Evolutionary conservation across 345 rosid species (phyloP).

Genomic region (Linum tenue): DNA sequence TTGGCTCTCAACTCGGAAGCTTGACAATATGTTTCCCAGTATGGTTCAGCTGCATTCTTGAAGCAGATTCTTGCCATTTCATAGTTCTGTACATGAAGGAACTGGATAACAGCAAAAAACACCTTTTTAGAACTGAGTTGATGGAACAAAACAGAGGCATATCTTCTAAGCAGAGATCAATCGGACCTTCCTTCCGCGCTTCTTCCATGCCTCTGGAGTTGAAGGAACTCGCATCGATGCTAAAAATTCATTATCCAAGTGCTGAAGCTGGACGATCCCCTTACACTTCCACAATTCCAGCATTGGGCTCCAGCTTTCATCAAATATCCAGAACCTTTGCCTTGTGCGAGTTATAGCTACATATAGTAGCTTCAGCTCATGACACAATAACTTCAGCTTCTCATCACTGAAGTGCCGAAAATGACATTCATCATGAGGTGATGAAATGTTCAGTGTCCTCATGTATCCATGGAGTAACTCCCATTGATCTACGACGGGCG

Average conservation of each 20-base stretch:
- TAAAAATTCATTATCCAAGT: slow-evolving; percentile 28
- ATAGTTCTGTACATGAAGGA: slow-evolving; percentile 30
- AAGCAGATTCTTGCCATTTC: slow-evolving; percentile 43
- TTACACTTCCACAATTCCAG: slow-evolving; percentile 31
- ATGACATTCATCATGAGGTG: slow-evolving; percentile 6
- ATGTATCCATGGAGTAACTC: slow-evolving; percentile 35
- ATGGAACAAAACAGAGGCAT: not conserved
- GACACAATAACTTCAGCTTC: slow-evolving; percentile 34
- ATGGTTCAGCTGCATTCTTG: slow-evolving; percentile 30
- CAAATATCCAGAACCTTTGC: slow-evolving; percentile 51
- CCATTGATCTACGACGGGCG: slow-evolving; percentile 38
- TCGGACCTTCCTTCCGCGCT: slow-evolving; percentile 36
- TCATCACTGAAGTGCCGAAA: slow-evolving; percentile 25
- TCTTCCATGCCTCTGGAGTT: slow-evolving; percentile 41
- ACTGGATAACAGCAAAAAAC: slow-evolving; percentile 21
- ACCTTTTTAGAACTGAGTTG: not conserved
- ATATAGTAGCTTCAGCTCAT: slow-evolving; percentile 45
- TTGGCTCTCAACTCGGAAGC: slow-evolving; percentile 32
- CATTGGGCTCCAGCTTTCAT: slow-evolving; percentile 34
- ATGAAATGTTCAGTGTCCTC: slow-evolving; percentile 26
- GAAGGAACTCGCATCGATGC: slow-evolving; percentile 34
- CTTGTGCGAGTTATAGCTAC: slow-evolving; percentile 47
- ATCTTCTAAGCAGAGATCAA: not conserved
- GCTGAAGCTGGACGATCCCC: slow-evolving; percentile 25
- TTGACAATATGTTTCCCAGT: slow-evolving; percentile 32